Evolutionary conservation across 768 basidiomycete species (phyloP).

Genomic region (Kwoniella heveanensis): DNA sequence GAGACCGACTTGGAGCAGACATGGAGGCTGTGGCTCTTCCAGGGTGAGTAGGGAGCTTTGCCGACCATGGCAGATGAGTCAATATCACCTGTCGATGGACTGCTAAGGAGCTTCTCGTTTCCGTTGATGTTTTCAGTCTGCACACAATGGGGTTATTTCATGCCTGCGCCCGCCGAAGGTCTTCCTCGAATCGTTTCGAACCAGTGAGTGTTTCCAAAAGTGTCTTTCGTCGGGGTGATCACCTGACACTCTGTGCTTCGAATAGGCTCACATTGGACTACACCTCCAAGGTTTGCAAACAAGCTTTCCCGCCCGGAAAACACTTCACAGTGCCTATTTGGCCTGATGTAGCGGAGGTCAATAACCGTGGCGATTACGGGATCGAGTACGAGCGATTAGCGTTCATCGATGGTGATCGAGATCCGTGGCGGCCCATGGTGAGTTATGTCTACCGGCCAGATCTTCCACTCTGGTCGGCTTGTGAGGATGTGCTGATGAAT

Average conservation of each 20-base stretch:
- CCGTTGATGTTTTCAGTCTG: slow-evolving; percentile 59
- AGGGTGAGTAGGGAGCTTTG: slow-evolving; percentile 58
- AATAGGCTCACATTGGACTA: slow-evolving; percentile 67
- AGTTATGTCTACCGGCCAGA: slow-evolving; percentile 21
- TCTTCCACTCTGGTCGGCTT: too few species aligned
- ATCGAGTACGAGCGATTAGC: slow-evolving; percentile 80
- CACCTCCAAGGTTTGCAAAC: slow-evolving; percentile 68
- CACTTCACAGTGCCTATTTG: slow-evolving; percentile 69
- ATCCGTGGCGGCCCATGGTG: slow-evolving; percentile 81
- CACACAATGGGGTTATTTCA: slow-evolving; percentile 95
- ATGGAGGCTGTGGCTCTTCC: slow-evolving; percentile 89
- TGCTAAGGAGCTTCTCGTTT: too few species aligned
- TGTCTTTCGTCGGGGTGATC: too few species aligned
- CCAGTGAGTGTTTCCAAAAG: slow-evolving; percentile 31
- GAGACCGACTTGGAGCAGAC: slow-evolving; percentile 66
- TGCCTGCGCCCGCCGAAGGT: slow-evolving; percentile 63
- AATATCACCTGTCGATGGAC: too few species aligned
- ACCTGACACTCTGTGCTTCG: too few species aligned
- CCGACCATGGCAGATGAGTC: background rate
- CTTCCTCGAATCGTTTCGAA: slow-evolving; percentile 75
- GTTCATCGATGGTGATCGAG: slow-evolving; percentile 65
- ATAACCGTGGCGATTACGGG: slow-evolving; percentile 78
- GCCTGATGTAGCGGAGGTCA: slow-evolving; percentile 82
- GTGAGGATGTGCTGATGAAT: too few species aligned
- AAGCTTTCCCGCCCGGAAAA: slow-evolving; percentile 69